Evolutionary conservation across 1,284 basidiomycete genomes (phyloP).

Genomic region (Bondarzewia mesenterica): DNA sequence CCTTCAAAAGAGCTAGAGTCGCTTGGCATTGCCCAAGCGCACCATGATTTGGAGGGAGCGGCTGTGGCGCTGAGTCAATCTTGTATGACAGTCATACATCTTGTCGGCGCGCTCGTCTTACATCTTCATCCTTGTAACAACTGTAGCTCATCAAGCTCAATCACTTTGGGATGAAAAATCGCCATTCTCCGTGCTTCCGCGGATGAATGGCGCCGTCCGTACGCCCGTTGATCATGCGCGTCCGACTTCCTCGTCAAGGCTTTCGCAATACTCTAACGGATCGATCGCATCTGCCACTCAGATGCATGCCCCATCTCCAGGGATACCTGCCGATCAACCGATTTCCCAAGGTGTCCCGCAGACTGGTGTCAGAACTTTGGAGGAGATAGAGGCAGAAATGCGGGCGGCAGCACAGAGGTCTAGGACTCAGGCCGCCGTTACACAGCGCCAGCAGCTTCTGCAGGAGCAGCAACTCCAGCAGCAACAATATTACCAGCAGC

Average conservation of each 20-base stretch:
- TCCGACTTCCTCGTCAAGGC: conserved; percentile 8
- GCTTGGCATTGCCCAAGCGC: conserved; percentile 1
- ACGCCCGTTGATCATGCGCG: conserved; percentile 20
- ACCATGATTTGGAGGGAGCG: conserved; percentile 9
- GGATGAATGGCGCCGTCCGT: conserved; percentile 40
- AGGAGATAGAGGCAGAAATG: conserved; percentile 95
- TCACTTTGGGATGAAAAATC: conserved; percentile 76
- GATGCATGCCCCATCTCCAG: conserved; percentile 7
- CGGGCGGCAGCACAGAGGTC: conserved; percentile 32
- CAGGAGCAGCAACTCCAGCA: conserved; percentile 20
- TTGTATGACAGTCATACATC: conserved; percentile 23
- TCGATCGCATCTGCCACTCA: conserved; percentile 12
- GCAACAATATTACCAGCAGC: conserved; percentile 26
- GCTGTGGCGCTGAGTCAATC: conserved; percentile 17
- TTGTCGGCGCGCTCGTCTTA: conserved; percentile 18
- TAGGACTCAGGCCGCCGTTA: conserved; percentile 8
- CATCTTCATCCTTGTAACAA: conserved; percentile 23
- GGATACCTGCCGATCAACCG: conserved; percentile 5
- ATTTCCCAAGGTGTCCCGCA: conserved; percentile 20
- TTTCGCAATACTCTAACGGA: conserved; percentile 9
- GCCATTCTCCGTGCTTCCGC: conserved; percentile 59
- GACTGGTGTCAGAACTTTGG: conserved; percentile 66
- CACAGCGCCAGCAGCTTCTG: conserved; percentile 13
- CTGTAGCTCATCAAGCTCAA: conserved; percentile 29
- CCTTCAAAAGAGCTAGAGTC: neutral